Percentiles rank a stretch among this genome's conserved stretches.
These are phyloP conservation scores for Blastobotrys apis DNA, from an alignment of 1,139 yeast genomes.

Conservation along the genomic window DNA sequence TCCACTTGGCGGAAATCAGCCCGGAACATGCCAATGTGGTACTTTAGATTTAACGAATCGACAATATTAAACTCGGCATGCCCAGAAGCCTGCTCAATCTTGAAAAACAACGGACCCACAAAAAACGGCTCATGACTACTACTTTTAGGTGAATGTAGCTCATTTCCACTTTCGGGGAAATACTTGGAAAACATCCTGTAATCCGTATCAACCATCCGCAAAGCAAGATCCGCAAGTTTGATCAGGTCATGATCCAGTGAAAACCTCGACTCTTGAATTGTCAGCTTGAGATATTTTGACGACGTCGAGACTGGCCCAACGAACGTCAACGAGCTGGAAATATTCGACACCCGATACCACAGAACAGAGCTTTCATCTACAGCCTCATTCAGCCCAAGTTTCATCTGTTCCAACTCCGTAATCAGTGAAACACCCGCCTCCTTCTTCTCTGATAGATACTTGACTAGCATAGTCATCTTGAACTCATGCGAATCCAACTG, in stretches of 20 bases:
- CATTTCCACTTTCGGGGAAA: too few species aligned
- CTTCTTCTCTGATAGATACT: conserved; percentile 4
- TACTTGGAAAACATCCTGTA: background rate
- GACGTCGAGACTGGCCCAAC: conserved; percentile 5
- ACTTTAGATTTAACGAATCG: conserved; percentile 7
- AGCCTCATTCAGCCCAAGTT: background rate
- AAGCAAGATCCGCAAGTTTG: conserved; percentile 4
- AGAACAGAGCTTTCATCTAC: background rate
- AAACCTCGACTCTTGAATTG: conserved; percentile 5
- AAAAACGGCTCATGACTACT: background rate
- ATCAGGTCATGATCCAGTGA: conserved; percentile 8
- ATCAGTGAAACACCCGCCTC: conserved; percentile 6
- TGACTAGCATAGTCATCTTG: conserved; percentile 3
- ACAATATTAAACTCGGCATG: conserved; percentile 6
- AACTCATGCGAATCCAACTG: conserved; percentile 7
- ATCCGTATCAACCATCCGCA: conserved; percentile 3
- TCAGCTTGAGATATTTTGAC: conserved; percentile 8
- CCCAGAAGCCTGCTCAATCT: conserved; percentile 6
- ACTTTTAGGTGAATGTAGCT: background rate
- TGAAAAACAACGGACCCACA: conserved; percentile 11
- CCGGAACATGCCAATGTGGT: conserved; percentile 5
- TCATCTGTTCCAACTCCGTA: conserved; percentile 3
- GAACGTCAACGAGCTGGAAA: conserved; percentile 6
- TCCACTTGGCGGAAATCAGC: conserved; percentile 14
- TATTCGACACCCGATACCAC: conserved; percentile 1